Conservation (phyloP, 1,284 basidiomycete species). For the Inonotus hispidus region DNA sequence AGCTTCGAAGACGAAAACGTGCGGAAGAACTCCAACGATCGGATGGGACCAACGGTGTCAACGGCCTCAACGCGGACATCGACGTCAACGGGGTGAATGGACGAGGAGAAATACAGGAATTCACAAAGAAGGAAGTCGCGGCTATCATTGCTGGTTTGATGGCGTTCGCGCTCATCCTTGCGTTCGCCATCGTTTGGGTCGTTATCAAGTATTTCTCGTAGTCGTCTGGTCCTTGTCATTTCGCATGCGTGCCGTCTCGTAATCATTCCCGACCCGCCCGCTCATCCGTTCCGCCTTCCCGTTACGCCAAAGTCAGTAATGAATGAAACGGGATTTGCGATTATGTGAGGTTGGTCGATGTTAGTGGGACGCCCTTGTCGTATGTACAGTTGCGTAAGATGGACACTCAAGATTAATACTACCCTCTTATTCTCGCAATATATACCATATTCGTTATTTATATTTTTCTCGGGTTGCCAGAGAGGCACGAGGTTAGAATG, state of each 20-base stretch:
- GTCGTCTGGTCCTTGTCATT: not conserved
- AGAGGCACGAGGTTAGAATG: not conserved
- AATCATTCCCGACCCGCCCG: no score
- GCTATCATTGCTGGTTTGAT: slow-evolving; percentile 37
- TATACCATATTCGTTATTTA: not conserved
- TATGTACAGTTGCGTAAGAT: not conserved
- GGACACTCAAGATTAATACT: not conserved
- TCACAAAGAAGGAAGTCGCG: slow-evolving; percentile 25
- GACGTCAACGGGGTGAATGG: not conserved
- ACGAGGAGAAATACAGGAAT: slow-evolving; percentile 1
- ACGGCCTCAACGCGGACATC: not conserved
- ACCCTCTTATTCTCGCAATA: not conserved
- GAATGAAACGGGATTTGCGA: no score
- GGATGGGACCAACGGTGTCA: not conserved
- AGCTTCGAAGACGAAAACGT: slow-evolving; percentile 27
- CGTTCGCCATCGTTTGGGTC: slow-evolving; percentile 29
- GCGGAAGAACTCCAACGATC: slow-evolving; percentile 11
- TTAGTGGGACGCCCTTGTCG: no score
- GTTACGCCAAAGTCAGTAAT: no score
- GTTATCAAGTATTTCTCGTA: slow-evolving; percentile 24
- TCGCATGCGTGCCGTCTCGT: no score
- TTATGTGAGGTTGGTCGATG: no score
- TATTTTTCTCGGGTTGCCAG: not conserved
- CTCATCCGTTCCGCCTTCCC: no score
- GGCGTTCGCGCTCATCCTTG: slow-evolving; percentile 33